Evolutionary conservation across 169 alveolate species (phyloP), one percentile per base, ranked within the genome.

Genomic region (Eimeria praecox): DNA sequence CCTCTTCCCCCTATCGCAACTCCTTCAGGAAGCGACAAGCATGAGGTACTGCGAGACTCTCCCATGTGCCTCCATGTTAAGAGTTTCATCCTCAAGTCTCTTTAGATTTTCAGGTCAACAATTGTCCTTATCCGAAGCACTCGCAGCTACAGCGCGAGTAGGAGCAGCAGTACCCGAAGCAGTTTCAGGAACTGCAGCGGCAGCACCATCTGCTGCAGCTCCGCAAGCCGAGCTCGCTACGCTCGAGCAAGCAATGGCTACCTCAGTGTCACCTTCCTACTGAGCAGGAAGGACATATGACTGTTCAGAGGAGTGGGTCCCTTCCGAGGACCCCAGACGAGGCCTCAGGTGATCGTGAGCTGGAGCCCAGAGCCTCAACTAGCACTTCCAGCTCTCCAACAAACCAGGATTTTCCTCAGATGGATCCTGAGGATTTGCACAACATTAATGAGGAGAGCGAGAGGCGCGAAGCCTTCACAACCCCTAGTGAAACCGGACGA

Each of bases 11-110:
- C 66, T 12, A 42, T 3, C 88, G 64, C 88, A 78, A 14, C 42
- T 44, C 66, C 30, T 78, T 10, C 88, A 44, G 42, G 46, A 46
- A 49, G 44, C 30, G 88, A 78, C 88, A n/a, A 46, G 88, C 18
- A 78, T 78, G 88, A 49, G 88, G 88, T 78, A 46, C 88, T 78
- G 66, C 88, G 64, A 42, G 40, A 30, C 88, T 46, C 10, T 78
- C 64, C 30, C 12, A 78, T 30, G 24, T 30, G 66, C 64, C 35
- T 49, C 69, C 88, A 46, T 78, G 88, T 20, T 78, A 12, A 44
- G 46, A 42, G 42, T 20, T n/a, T 20, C 62, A 78, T 30, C 64
- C 3, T 30, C 18, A 16, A 16, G 88, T 44, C 88, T 44, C 40
- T 14, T 27, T 46, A 49, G 64, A 20, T 78, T 46, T 12, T 46